phyloP scores from a whole-genome alignment of 2,329 filamentous ascomycete species.

The Chaetothyriales sp. region DNA sequence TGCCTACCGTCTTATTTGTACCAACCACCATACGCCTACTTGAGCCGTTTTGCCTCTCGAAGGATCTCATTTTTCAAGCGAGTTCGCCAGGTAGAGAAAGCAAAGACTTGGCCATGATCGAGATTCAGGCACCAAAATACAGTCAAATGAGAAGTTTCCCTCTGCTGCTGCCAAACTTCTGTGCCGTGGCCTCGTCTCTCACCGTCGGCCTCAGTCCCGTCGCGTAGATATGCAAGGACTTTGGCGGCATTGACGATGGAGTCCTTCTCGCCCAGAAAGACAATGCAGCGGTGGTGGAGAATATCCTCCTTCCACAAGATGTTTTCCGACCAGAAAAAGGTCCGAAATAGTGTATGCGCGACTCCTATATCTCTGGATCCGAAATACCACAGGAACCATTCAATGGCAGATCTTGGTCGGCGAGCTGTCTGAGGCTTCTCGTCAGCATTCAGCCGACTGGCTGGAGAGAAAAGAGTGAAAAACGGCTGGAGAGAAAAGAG shows the following conservation, averaged over 20 bases:
- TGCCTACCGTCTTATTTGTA: too few species aligned
- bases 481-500: too few species aligned
- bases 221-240: slow-evolving; percentile 4
- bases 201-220: not conserved
- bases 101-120: slow-evolving; percentile 4
- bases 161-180: not conserved
- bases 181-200: not conserved
- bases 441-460: too few species aligned
- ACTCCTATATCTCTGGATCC: slow-evolving; percentile 54
- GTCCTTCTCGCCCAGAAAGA: slow-evolving; percentile 10
- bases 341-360: slow-evolving; percentile 48
- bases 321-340: slow-evolving; percentile 61
- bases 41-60: not conserved
- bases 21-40: too few species aligned
- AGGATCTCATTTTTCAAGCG: slow-evolving; percentile 4
- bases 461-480: not conserved
- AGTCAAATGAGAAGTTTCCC: slow-evolving; percentile 1
- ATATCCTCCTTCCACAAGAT: slow-evolving; percentile 42
- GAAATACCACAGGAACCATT: slow-evolving; percentile 59
- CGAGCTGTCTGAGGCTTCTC: slow-evolving; percentile 26
- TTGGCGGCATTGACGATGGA: slow-evolving; percentile 6
- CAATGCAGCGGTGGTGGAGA: slow-evolving; percentile 2
- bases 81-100: not conserved
- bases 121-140: slow-evolving; percentile 5
- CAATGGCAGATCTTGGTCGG: slow-evolving; percentile 44